Evolutionary conservation across 345 rosid species (phyloP).

Genomic region (Combretum micranthum): DNA sequence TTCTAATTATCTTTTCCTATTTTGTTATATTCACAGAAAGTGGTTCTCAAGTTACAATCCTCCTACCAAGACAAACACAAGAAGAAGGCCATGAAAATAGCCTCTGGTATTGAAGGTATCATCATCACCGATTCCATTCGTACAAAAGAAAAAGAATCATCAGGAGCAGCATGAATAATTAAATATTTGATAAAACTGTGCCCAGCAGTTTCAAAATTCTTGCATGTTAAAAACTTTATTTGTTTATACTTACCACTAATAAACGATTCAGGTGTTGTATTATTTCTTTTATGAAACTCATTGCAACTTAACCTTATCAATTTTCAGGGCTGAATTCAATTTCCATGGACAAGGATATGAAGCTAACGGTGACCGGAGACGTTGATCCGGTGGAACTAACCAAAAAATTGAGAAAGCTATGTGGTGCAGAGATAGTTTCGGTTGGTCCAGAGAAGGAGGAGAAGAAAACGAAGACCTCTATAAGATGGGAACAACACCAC

Average conservation of each 20-base stretch:
- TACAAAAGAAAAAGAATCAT: no score
- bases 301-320: not conserved
- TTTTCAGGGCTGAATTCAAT: constrained; percentile 14
- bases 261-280: no score
- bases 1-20: not conserved
- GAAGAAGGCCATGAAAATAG: constrained; percentile 47
- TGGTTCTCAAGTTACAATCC: constrained; percentile 36
- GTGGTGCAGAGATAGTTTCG: not conserved
- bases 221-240: no score
- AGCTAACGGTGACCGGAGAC: constrained; percentile 17
- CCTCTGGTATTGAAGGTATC: constrained; percentile 42
- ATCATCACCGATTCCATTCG: not conserved
- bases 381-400: constrained; percentile 11
- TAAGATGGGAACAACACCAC: not conserved
- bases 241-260: no score
- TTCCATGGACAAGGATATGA: constrained; percentile 14
- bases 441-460: constrained; percentile 21
- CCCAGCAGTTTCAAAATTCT: no score
- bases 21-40: constrained; percentile 35
- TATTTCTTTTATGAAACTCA: not conserved
- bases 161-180: no score
- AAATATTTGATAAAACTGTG: no score
- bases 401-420: constrained; percentile 16
- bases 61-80: constrained; percentile 28
- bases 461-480: constrained; percentile 8